Base-by-base conservation (phyloP, 2,329 filamentous ascomycete species). In the Neofusicoccum sp. region DNA sequence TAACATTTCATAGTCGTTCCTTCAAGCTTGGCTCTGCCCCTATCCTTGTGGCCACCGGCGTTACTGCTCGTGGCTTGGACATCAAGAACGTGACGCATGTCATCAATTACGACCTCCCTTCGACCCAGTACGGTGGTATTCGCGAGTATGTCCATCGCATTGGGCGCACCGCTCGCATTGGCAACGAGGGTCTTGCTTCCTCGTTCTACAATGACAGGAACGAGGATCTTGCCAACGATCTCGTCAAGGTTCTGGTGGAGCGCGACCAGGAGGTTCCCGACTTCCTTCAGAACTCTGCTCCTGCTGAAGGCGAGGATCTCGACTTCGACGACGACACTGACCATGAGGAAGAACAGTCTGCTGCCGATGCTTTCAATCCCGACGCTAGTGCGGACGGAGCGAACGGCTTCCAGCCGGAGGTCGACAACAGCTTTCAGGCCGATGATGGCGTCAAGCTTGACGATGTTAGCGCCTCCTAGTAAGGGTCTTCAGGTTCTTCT, bases 61-160 rank as follows among this genome's bases (percentile, higher is more conserved):
- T 99, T 58, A 88, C 90, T 58, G 91, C 92, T 71, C 92, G 95
- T 69, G 95, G 95, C 6, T 88, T 97, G 37, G 93, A 98, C 69
- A 89, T 97, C 39, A 86, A 86, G 64, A 92, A 95, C 67, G 89
- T 98, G 5, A 87, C 89, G 80, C 92, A 97, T 67, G 90, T 99
- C 65, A 89, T 99, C 83, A 98, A 99, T 78, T 98, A 88, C 69
- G 93, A 98, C 65, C 81, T 98, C 1, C 94, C 94, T 0, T 87
- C 83, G 4, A 78, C 82, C 47, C 81, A 87, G 0, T 84, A 94
- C 69, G 93, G 92, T n/a, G 94, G 93, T 2, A 96, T 97, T 62
- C 88, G 91, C 54, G 95, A 98, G 74, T 99, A 98, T 70, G 88
- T 90, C 31, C 95, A 99, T 73, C 92, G 95, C 11, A 98, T 98